Evolutionary conservation across 2,329 filamentous ascomycete genomes (phyloP), one percentile per base, ranked within the genome.

Genomic region (Sclerotinia spermophila): DNA sequence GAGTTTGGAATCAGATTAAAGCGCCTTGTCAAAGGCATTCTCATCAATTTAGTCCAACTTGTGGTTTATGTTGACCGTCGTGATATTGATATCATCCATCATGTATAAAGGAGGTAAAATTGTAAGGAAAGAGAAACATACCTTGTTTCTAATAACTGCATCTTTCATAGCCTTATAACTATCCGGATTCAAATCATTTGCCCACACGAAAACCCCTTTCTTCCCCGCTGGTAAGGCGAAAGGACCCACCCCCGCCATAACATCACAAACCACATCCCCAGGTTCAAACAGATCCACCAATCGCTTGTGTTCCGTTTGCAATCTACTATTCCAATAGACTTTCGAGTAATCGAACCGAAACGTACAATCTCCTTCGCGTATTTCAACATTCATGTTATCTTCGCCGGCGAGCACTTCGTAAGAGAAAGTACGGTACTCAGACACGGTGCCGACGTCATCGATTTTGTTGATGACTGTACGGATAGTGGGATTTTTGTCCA

Each of bases 181-280:
- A 77, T 96, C 92, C 0, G 95, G 95, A 79, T 99, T 99, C 79
- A 97, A 90, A 80, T 99, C 96, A 81, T 98, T 99, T 53, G 94
- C 96, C 90, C 92, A 97, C 27, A 97, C 94, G 76, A 98, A 97
- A 40, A 96, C 92, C 53, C 88, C 89, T 80, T 92, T 95, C 83
- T 92, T 96, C 24, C 93, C 96, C 0, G 95, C 94, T 0, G 96
- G 96, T 5, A 97, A 86, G 33, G 95, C 94, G 80, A 99, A 99
- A 0, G 96, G 96, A 0, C 96, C 96, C 65, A 99, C 94, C 58
- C 96, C 96, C 0, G 94, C 95, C 95, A 98, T 99, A 74, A 97
- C 91, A 81, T 99, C 96, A 82, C 91, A 96, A 1, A 98, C 92
- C 5, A 94, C 94, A 78, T 98, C 92, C 53, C 96, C 94, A 10